A percentile compares a stretch with the other conserved stretches of the same genome.
phyloP scores from a whole-genome alignment of 441 rosid genomes.

The Pelargonium fulgidum region DNA sequence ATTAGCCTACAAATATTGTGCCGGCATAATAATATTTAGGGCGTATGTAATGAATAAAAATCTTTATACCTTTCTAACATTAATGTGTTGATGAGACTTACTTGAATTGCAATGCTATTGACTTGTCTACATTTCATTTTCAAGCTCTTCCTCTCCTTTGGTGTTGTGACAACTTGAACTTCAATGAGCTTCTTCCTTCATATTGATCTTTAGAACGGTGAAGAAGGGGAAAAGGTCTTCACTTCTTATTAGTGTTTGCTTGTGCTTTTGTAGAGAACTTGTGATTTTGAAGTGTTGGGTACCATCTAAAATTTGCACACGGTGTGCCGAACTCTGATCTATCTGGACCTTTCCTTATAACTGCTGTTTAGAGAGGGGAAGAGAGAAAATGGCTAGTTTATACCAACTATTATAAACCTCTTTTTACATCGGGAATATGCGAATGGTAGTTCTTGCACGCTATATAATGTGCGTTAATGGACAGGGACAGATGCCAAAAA shows the following conservation, averaged over 20 bases:
- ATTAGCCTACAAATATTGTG: slow-evolving; percentile 1
- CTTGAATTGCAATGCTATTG: not conserved
- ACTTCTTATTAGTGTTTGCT: not conserved
- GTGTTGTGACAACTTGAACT: not conserved
- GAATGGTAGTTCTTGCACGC: not conserved
- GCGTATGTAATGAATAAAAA: not conserved
- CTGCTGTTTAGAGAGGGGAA: not conserved
- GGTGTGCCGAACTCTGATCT: not conserved
- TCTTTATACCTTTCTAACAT: slow-evolving; percentile 1
- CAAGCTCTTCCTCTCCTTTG: not conserved
- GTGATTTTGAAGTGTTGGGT: not conserved
- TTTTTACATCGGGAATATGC: not conserved
- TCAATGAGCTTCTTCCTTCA: slow-evolving; percentile 4
- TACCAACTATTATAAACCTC: no score
- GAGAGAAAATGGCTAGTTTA: not conserved
- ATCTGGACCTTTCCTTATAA: not conserved
- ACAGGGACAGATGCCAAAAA: not conserved
- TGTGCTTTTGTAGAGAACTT: not conserved
- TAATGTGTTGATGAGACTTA: not conserved
- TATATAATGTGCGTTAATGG: not conserved
- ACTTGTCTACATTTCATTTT: not conserved
- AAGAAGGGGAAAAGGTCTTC: not conserved
- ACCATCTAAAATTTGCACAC: not conserved
- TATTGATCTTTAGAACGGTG: not conserved
- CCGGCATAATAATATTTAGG: not conserved